phyloP scores from a whole-genome alignment of 805 yeast genomes.

The Limtongia smithiae region DNA sequence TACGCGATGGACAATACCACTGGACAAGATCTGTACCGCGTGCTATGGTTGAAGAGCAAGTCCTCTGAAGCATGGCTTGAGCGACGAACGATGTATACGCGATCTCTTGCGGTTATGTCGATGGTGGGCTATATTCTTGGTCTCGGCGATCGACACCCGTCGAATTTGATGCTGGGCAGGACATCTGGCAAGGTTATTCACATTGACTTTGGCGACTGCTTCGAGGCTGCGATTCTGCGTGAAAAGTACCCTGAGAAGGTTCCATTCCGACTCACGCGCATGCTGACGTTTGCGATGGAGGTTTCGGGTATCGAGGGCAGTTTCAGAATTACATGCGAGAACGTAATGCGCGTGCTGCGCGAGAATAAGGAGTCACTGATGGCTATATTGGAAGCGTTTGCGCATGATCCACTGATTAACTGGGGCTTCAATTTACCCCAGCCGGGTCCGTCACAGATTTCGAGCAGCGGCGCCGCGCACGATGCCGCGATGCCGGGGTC shows the following conservation, averaged over 20 bases:
- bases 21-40: constrained; percentile 94
- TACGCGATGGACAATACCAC: constrained; percentile 92
- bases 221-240: constrained; percentile 93
- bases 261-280: constrained; percentile 92
- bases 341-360: constrained; percentile 91
- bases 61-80: constrained; percentile 98
- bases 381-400: constrained; percentile 98
- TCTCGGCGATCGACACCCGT: constrained; percentile 96
- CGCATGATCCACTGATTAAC: constrained; percentile 94
- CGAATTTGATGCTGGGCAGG: constrained; percentile 91
- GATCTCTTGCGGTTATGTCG: constrained; percentile 97
- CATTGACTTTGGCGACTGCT: constrained; percentile 98
- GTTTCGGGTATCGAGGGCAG: constrained; percentile 98
- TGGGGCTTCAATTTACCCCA: constrained; percentile 71
- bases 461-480: not conserved
- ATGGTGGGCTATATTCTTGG: constrained; percentile 98
- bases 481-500: constrained; percentile 5
- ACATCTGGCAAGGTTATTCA: constrained; percentile 94
- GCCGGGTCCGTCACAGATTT: constrained; percentile 7
- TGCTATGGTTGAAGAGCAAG: constrained; percentile 91
- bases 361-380: constrained; percentile 93
- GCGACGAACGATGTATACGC: constrained; percentile 90
- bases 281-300: constrained; percentile 98
- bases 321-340: constrained; percentile 92
- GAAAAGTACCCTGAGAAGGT: constrained; percentile 98